Evolutionary conservation across 176 grass and related monocot species (phyloP), one percentile per base, ranked within the genome.

Genomic region (Paspalum vaginatum): DNA sequence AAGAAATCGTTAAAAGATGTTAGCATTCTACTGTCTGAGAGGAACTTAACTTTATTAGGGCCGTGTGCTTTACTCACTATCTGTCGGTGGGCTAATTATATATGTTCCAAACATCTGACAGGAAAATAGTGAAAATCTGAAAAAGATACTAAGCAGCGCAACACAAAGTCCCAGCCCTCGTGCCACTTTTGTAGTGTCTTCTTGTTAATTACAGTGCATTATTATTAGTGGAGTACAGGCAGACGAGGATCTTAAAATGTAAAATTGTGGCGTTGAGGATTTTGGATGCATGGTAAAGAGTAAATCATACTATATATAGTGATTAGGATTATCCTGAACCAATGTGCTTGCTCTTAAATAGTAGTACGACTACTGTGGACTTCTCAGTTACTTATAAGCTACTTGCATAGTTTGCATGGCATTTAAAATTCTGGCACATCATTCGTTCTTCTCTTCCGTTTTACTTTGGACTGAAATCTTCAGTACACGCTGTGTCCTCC

Each of bases 31-130:
- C 43, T 21, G 7, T 69, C 66, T 15, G 10, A 48, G 7, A 47
- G 6, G 65, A 45, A 68, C n/a, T n/a, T n/a, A 32, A 32, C 32
- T 44, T 68, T 13, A 68, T 24, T 15, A 45, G 41, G 66, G 47
- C 66, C 58, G 24, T 48, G 43, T 69, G 66, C 13, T 47, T 69
- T 69, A 69, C 43, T 45, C 43, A 69, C 43, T 45, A 68, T 32
- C 46, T 68, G 11, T 47, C 11, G 42, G 42, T 68, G 55, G 73
- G 56, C 22, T 59, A 24, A 22, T 21, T 24, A 32, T 32, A 32
- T n/a, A 48, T 46, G 39, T 45, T 68, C 41, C 18, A 68, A 45
- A 22, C 66, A 1, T 47, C 10, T 49, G 9, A 48, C 9, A 70
- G 21, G 6, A 42, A 44, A 61, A 27, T 61, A 61, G 58, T 2